These are phyloP conservation scores for Skeletonema potamos DNA, from an alignment of 108 stramenopile species.

Conservation along the genomic window DNA sequence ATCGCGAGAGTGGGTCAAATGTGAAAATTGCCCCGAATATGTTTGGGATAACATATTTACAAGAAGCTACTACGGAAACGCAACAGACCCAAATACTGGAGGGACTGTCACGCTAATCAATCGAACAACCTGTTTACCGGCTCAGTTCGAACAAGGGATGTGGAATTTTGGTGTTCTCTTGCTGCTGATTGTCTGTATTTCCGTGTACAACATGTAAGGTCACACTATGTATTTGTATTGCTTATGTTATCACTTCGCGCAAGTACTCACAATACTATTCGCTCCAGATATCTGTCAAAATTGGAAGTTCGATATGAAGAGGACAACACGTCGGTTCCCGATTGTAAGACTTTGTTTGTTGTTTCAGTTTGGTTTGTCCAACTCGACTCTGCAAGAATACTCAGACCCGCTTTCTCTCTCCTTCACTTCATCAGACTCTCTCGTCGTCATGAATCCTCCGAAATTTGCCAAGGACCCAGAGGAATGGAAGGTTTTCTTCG, in stretches of 20 bases:
- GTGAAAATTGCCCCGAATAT: slow-evolving; percentile 24
- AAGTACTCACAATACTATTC: not conserved
- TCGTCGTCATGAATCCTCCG: slow-evolving; percentile 76
- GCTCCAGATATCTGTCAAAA: slow-evolving; percentile 32
- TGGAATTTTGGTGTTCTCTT: slow-evolving; percentile 61
- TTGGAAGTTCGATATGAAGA: slow-evolving; percentile 72
- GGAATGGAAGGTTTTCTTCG: slow-evolving; percentile 78
- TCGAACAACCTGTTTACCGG: slow-evolving; percentile 27
- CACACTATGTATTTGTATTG: not conserved
- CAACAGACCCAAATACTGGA: slow-evolving; percentile 8
- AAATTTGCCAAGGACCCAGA: slow-evolving; percentile 71
- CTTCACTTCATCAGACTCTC: too few relatives aligned
- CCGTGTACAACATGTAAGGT: slow-evolving; percentile 22
- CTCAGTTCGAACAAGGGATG: slow-evolving; percentile 39
- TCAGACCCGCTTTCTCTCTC: too few relatives aligned
- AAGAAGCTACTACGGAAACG: slow-evolving; percentile 20
- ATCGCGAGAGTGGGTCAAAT: slow-evolving; percentile 66
- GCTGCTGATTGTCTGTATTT: slow-evolving; percentile 46
- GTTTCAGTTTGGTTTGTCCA: too few relatives aligned
- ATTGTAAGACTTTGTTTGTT: too few relatives aligned
- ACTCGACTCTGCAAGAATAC: too few relatives aligned
- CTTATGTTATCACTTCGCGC: not conserved
- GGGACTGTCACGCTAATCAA: slow-evolving; percentile 18
- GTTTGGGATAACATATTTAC: slow-evolving; percentile 22
- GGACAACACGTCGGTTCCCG: slow-evolving; percentile 53